A percentile compares a stretch with the other conserved stretches of the same genome.
These are phyloP conservation scores for Cicer bijugum DNA, from an alignment of 306 rosid genomes.

Conservation along the genomic window DNA sequence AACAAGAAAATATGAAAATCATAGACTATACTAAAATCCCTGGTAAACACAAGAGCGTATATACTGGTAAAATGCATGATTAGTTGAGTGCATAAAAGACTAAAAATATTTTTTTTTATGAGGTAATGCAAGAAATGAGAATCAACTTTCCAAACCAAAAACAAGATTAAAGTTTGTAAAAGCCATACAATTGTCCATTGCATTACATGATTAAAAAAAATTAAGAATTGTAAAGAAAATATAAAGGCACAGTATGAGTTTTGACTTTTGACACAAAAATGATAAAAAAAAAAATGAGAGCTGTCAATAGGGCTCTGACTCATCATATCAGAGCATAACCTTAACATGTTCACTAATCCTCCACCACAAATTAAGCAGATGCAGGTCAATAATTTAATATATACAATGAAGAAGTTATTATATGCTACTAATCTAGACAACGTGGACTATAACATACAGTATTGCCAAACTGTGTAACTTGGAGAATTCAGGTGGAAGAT, in stretches of 20 bases:
- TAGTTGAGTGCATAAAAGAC: conserved; percentile 19
- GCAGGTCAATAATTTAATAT: conserved; percentile 11
- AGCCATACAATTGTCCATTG: not conserved
- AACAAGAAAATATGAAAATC: conserved; percentile 30
- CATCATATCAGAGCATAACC: conserved; percentile 6
- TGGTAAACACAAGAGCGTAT: conserved; percentile 21
- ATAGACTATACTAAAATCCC: not conserved
- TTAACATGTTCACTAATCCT: conserved; percentile 30
- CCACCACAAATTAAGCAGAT: conserved; percentile 30
- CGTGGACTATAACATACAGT: conserved; percentile 53
- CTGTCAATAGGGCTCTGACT: not conserved
- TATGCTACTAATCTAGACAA: conserved; percentile 36
- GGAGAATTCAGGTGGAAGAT: conserved; percentile 64
- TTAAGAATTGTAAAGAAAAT: not conserved
- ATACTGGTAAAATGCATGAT: not conserved
- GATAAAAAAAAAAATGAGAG: not conserved
- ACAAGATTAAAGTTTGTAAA: conserved; percentile 6
- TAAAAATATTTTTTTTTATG: not conserved
- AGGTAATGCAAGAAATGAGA: conserved; percentile 5
- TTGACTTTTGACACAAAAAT: not conserved
- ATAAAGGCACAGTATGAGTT: not conserved
- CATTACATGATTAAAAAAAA: not conserved
- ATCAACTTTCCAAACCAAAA: conserved; percentile 4
- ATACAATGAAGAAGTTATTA: conserved; percentile 1
- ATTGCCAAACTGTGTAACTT: conserved; percentile 47